These are phyloP conservation scores for Talaromyces trachyspermus DNA, from an alignment of 495 filamentous ascomycete species.

Conservation along the genomic window DNA sequence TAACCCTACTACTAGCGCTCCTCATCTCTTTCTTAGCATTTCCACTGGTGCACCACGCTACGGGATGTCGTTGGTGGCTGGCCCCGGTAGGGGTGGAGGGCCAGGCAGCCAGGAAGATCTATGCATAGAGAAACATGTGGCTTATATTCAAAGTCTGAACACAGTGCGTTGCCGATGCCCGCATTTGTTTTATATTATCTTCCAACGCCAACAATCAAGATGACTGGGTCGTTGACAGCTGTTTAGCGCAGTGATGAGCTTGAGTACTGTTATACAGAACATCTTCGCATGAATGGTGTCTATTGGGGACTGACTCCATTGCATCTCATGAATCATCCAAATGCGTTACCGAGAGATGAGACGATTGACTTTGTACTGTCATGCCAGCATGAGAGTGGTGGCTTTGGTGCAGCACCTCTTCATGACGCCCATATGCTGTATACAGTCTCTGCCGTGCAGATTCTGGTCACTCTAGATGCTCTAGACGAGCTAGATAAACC, in stretches of 20 bases:
- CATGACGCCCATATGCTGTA: conserved; percentile 95
- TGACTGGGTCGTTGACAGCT: conserved; percentile 33
- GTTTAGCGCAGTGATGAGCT: conserved; percentile 78
- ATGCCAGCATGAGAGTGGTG: conserved; percentile 79
- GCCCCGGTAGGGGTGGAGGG: conserved; percentile 49
- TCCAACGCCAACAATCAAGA: too few relatives aligned
- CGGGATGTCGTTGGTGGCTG: conserved; percentile 54
- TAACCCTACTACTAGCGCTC: too few relatives aligned
- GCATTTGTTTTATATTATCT: conserved; percentile 13
- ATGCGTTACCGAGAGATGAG: conserved; percentile 71
- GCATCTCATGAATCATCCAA: conserved; percentile 71
- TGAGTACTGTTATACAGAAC: conserved; percentile 95
- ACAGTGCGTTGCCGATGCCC: conserved; percentile 49
- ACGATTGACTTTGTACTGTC: conserved; percentile 87
- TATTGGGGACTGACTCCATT: conserved; percentile 94
- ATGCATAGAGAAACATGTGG: conserved; percentile 70
- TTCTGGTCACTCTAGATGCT: conserved; percentile 76
- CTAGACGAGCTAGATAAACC: conserved; percentile 70
- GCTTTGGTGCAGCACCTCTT: conserved; percentile 87
- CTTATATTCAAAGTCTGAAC: conserved; percentile 90
- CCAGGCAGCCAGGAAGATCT: conserved; percentile 50
- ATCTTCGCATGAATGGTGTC: conserved; percentile 86
- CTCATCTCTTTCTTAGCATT: too few relatives aligned
- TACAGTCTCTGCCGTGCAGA: conserved; percentile 88
- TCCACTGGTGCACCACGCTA: too few relatives aligned